These are phyloP conservation scores for Geotrichum ghanense DNA, from an alignment of 805 yeast genomes.

Conservation along the genomic window DNA sequence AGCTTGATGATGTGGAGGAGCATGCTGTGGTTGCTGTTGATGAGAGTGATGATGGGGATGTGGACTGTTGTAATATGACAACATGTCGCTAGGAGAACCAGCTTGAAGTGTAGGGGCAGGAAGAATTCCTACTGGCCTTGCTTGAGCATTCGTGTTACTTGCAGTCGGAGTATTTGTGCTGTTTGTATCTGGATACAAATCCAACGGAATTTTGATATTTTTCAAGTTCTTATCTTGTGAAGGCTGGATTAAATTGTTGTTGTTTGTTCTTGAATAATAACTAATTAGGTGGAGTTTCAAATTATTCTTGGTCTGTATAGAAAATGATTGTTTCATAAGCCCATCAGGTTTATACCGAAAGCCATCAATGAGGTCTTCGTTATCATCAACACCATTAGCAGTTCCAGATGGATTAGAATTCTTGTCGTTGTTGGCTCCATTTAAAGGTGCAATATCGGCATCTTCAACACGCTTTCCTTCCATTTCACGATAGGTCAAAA, in stretches of 20 bases:
- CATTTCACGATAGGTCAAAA: conserved; percentile 53
- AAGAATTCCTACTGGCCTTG: conserved; percentile 2
- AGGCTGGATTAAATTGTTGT: conserved; percentile 30
- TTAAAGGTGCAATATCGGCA: conserved; percentile 6
- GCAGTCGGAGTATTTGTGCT: neutral
- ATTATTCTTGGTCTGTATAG: conserved; percentile 40
- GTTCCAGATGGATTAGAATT: conserved; percentile 1
- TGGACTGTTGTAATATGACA: neutral
- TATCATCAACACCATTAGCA: neutral
- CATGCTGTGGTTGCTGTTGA: neutral
- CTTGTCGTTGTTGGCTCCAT: conserved; percentile 1
- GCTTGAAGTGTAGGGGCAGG: neutral
- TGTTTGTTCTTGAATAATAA: conserved; percentile 30
- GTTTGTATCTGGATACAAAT: conserved; percentile 27
- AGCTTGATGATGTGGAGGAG: neutral
- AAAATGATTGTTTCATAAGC: conserved; percentile 52
- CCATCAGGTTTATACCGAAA: conserved; percentile 40
- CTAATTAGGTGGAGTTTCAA: conserved; percentile 52
- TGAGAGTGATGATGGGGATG: neutral
- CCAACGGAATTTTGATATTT: conserved; percentile 26
- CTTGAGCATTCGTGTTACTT: conserved; percentile 12
- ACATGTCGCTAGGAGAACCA: neutral
- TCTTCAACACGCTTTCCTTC: conserved; percentile 24
- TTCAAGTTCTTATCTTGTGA: conserved; percentile 32
- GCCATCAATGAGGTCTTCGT: conserved; percentile 20